Evolutionary conservation across 2,329 filamentous ascomycete species (phyloP).

Genomic region (Fusarium fujikuroi): DNA sequence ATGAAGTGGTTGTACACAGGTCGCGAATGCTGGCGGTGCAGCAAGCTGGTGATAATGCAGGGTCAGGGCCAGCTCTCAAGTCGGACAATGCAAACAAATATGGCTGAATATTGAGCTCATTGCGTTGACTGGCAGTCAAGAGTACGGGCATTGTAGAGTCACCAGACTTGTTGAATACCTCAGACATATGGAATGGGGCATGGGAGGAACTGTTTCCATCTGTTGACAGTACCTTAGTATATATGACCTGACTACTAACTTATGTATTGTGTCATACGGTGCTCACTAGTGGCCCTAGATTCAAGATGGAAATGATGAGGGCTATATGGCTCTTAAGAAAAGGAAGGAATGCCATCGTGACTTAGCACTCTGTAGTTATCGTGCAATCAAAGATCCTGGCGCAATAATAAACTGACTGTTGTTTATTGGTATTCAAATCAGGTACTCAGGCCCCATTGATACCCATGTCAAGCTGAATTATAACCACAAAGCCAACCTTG

Average conservation of each 20-base stretch:
- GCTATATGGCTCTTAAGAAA: background rate
- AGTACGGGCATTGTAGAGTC: background rate
- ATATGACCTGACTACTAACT: background rate
- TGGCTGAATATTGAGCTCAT: conserved; percentile 5
- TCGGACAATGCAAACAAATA: conserved; percentile 10
- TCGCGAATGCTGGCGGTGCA: conserved; percentile 18
- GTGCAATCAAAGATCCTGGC: background rate
- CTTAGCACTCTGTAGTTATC: background rate
- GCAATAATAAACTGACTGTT: background rate
- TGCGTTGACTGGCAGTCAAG: background rate
- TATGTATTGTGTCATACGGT: background rate
- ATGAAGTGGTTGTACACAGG: conserved; percentile 8
- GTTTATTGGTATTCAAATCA: background rate
- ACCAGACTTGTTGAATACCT: background rate
- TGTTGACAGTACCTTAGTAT: background rate
- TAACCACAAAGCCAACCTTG: background rate
- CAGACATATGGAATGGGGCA: background rate
- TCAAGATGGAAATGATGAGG: background rate
- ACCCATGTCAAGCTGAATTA: background rate
- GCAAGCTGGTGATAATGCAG: conserved; percentile 11
- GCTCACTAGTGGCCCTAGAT: background rate
- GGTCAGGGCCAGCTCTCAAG: conserved; percentile 4
- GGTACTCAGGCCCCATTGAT: background rate
- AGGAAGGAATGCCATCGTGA: background rate
- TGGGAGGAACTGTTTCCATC: background rate